Conservation (phyloP, 345 rosid genomes). For the Eucalyptus sideroxylon region DNA sequence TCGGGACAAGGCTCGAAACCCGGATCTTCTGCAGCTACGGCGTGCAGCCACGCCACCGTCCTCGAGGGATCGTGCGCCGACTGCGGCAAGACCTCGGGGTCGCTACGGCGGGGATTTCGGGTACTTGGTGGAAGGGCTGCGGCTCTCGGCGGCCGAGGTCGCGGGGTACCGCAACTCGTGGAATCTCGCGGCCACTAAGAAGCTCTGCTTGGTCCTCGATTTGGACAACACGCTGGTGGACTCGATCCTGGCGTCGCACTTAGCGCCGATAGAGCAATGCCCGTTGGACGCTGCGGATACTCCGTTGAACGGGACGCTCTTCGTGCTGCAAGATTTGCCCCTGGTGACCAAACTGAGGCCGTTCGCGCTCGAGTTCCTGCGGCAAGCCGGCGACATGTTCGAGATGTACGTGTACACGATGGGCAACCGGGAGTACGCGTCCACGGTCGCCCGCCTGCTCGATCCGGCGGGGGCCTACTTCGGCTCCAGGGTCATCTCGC, state of each 20-base stretch:
- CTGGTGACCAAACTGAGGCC: constrained; percentile 5
- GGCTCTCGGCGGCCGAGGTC: neutral
- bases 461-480: neutral
- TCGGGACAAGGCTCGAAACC: neutral
- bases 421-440: neutral
- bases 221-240: constrained; percentile 6
- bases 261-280: neutral
- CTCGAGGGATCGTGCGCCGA: neutral
- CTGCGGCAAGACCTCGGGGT: neutral
- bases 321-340: neutral
- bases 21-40: neutral
- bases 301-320: neutral
- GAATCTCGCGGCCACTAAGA: neutral
- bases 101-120: neutral
- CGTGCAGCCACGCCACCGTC: neutral
- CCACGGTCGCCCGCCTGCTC: neutral
- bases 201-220: constrained; percentile 11
- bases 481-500: neutral
- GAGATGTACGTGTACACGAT: constrained; percentile 4
- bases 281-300: neutral
- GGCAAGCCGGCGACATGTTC: neutral
- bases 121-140: neutral
- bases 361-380: neutral
- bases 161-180: neutral
- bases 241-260: neutral